Base-by-base conservation (phyloP, 352 stramenopile species). In the Globisporangium megalacanthum region DNA sequence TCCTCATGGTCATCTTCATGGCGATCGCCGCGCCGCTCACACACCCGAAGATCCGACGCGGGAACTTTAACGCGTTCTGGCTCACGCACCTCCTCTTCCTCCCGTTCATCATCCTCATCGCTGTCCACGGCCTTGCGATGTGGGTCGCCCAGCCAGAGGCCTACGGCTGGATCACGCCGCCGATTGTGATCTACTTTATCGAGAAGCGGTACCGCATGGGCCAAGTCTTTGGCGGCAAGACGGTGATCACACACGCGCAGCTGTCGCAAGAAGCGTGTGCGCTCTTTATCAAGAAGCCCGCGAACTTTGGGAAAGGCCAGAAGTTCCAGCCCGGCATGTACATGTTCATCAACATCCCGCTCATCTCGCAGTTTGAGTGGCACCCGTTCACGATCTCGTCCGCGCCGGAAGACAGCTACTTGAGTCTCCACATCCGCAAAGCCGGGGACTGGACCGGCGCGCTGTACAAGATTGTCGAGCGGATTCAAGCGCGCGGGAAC, bases 301-400 rank as follows among this genome's bases (percentile, higher is more conserved):
- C 59, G 20, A 65, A 61, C 3, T 89, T 89, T 46, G 58, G 57
- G 42, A 83, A 78, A 48, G 54, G 61, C 7, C 72, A 77, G 41
- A 62, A 77, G 6, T 88, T 83, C 61, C 58, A 76, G 42, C 75
- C 80, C 4, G 78, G 80, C 4, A 88, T 90, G 80, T 96, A 96
- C 62, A 73, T 88, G 35, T 95, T 85, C 56, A 48, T 96, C 17
- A 89, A 95, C 49, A 69, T 96, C 14, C 85, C 86, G 1, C 49
- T 71, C 17, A 75, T 96, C 60, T 91, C 83, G 8, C 62, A 73
- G 44, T 77, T 79, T 35, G 80, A 97, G 71, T 97, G 88, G 88
- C 90, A 97, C 54, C 89, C 90, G 48, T 97, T 97, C 70, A 97
- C 85, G 11, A 88, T 97, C 55, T 95, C 87, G 31, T 95, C 83